These are phyloP conservation scores for Biscogniauxia mediterranea DNA, from an alignment of 2,329 filamentous ascomycete species.

Conservation along the genomic window DNA sequence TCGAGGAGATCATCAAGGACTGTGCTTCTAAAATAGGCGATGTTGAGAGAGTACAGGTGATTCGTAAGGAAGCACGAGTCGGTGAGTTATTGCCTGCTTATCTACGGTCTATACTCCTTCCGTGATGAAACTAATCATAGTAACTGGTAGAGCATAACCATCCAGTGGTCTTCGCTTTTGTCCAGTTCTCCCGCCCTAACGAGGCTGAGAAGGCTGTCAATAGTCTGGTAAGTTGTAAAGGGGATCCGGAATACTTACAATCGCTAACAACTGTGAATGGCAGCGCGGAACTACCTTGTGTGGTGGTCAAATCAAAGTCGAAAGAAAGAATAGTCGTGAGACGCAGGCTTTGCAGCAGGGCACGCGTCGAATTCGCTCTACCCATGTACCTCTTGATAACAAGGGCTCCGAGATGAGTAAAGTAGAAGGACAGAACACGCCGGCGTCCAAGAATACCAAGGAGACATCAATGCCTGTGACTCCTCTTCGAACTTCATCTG, in stretches of 20 bases:
- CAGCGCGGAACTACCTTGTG: slow-evolving; percentile 36
- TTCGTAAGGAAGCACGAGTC: slow-evolving; percentile 25
- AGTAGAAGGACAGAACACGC: background rate
- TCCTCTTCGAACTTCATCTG: slow-evolving; percentile 3
- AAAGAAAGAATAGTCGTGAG: slow-evolving; percentile 34
- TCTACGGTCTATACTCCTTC: background rate
- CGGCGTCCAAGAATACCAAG: background rate
- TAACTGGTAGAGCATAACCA: slow-evolving; percentile 17
- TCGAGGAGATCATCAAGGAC: slow-evolving; percentile 25
- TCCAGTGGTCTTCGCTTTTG: slow-evolving; percentile 33
- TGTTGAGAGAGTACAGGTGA: slow-evolving; percentile 29
- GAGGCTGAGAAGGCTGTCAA: slow-evolving; percentile 37
- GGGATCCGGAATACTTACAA: background rate
- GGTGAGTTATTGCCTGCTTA: slow-evolving; percentile 13
- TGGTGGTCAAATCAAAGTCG: slow-evolving; percentile 36
- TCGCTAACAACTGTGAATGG: slow-evolving; percentile 9
- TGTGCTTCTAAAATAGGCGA: slow-evolving; percentile 27
- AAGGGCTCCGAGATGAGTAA: background rate
- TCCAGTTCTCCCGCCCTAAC: slow-evolving; percentile 40
- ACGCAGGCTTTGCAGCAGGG: background rate
- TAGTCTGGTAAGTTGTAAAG: slow-evolving; percentile 35
- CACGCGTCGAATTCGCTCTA: slow-evolving; percentile 6
- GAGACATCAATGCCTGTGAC: slow-evolving; percentile 8
- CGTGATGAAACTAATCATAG: slow-evolving; percentile 4
- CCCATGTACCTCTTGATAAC: background rate